A percentile compares a stretch with the other conserved stretches of the same genome.
phyloP scores from a whole-genome alignment of 257 asterid species.

The Ophiorrhiza pumila region DNA sequence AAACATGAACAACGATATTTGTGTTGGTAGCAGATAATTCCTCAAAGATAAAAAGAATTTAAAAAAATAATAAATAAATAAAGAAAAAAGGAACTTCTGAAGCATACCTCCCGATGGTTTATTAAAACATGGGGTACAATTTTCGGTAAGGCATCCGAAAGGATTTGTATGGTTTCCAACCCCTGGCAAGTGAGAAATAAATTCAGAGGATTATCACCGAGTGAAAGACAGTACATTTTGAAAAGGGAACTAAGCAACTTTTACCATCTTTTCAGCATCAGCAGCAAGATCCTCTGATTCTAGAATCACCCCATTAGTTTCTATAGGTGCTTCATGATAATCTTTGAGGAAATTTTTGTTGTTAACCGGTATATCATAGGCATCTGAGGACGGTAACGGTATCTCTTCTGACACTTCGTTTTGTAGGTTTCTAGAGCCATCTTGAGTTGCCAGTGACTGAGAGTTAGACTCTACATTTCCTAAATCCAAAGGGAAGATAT shows the following conservation, averaged over 20 bases:
- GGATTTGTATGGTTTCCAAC: slow-evolving; percentile 84
- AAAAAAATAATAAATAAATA: neutral
- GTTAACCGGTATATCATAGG: slow-evolving; percentile 31
- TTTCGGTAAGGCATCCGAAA: slow-evolving; percentile 89
- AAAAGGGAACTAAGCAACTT: slow-evolving; percentile 18
- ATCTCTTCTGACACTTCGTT: slow-evolving; percentile 43
- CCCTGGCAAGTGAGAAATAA: slow-evolving; percentile 49
- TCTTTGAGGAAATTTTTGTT: slow-evolving; percentile 33
- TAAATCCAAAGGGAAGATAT: slow-evolving; percentile 35
- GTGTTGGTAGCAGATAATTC: neutral
- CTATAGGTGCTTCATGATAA: slow-evolving; percentile 37
- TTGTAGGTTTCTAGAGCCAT: slow-evolving; percentile 35
- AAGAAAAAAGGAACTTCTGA: neutral
- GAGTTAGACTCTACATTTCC: slow-evolving; percentile 34
- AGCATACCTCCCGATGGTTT: slow-evolving; percentile 87
- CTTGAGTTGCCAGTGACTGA: slow-evolving; percentile 36
- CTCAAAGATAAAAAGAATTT: neutral
- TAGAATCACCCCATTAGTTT: slow-evolving; percentile 31
- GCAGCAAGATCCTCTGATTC: slow-evolving; percentile 46
- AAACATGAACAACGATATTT: neutral
- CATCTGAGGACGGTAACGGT: slow-evolving; percentile 31
- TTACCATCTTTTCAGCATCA: slow-evolving; percentile 65
- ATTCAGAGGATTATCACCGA: slow-evolving; percentile 1
- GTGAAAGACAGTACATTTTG: neutral
- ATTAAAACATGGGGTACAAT: slow-evolving; percentile 85